Conservation (phyloP, 257 asterid genomes). For the Gentiana straminea region DNA sequence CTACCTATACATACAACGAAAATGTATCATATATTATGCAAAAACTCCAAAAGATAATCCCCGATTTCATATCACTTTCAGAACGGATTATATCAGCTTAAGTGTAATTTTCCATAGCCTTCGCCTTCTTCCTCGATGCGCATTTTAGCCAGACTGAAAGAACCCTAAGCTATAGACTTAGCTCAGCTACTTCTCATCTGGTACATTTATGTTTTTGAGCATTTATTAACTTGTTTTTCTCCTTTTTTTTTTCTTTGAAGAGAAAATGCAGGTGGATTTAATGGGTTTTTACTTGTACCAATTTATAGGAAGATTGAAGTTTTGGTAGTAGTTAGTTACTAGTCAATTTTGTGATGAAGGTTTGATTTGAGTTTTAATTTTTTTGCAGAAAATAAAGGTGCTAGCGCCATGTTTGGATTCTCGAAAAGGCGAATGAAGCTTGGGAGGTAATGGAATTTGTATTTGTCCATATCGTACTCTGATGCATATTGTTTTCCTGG, state of each 20-base stretch:
- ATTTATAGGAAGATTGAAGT: too few relatives aligned
- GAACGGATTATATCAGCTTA: neutral
- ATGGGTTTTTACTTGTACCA: neutral
- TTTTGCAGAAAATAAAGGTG: neutral
- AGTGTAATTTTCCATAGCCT: neutral
- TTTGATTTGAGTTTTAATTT: conserved; percentile 6
- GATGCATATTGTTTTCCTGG: too few relatives aligned
- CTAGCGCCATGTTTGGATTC: conserved; percentile 64
- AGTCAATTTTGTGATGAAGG: neutral
- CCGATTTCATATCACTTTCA: conserved; percentile 6
- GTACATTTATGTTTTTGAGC: neutral
- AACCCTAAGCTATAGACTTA: conserved; percentile 1
- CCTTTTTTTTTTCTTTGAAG: conserved; percentile 3
- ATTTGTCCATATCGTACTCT: too few relatives aligned
- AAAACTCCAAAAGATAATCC: conserved; percentile 14
- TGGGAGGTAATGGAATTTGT: conserved; percentile 48
- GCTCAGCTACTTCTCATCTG: neutral
- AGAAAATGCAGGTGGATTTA: neutral
- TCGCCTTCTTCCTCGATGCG: conserved; percentile 5
- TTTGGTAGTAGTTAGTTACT: neutral
- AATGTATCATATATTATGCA: neutral
- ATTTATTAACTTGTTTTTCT: neutral
- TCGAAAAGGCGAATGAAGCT: conserved; percentile 73
- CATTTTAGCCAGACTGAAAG: conserved; percentile 5
- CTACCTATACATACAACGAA: neutral